Evolutionary conservation across 2,329 filamentous ascomycete genomes (phyloP), one percentile per base, ranked within the genome.

Genomic region (Colletotrichum spinosum): DNA sequence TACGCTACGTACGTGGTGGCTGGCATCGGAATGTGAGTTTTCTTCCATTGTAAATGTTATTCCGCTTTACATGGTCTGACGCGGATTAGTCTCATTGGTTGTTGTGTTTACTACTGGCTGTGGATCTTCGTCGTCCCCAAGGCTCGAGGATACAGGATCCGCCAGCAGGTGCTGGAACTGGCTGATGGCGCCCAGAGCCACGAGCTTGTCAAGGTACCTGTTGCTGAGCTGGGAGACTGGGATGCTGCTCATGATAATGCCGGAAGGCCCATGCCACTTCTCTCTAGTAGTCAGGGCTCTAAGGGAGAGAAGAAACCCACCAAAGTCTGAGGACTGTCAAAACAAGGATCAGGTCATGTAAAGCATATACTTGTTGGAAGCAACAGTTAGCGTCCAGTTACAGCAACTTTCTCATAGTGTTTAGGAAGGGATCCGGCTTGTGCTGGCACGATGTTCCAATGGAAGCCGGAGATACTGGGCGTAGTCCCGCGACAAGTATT

Each of bases 1-100:
- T 93, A 92, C 68, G 89, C 83, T 1, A 92, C 89, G 0, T 92
- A 92, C 69, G 84, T 85, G 25, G 85, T 88, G 1, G 84, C 87
- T 0, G 89, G 90, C 0, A 83, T 92, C 62, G 88, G 75, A 34
- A 83, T 91, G 86, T 89, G 53, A 55, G 53, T 55, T 79, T 80
- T 8, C 15, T 12, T 37, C 10, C 35, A 58, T 25, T 41, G 1
- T 11, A 2, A 17, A 33, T 9, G 6, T 10, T 10, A 6, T 15
- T 11, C 10, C 44, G 2, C 5, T 5, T 5, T 25, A 3, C 25
- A 15, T 33, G 44, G 17, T 25, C 38, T 33, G 17, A 44, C 41
- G 52, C 8, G 63, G 35, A 48, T 4, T 49, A 49, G 46, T 49
- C 46, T 90, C 37, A 63, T 79, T 3, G 9, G 81, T 0, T 90